Conservation (phyloP, 2,329 filamentous ascomycete genomes). For the Fusarium sororula region DNA sequence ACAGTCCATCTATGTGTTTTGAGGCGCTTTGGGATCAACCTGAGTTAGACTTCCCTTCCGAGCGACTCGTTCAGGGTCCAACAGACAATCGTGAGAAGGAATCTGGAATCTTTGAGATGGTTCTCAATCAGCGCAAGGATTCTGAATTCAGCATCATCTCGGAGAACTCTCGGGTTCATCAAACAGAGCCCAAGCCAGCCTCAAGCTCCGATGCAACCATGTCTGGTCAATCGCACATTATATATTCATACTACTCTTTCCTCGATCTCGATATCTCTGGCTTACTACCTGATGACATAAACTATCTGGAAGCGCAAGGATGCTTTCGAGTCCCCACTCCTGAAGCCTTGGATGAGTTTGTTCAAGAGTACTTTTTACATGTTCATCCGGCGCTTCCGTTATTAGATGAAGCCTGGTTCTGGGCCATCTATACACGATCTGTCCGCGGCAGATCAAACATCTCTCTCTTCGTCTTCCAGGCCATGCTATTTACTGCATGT, state of each 20-base stretch:
- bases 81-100: not conserved
- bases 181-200: not conserved
- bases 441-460: not conserved
- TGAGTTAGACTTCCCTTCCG: not conserved
- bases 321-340: conserved; percentile 22
- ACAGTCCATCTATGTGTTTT: not conserved
- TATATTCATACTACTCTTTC: conserved; percentile 22
- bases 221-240: conserved; percentile 4
- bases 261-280: conserved; percentile 13
- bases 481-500: conserved; percentile 25
- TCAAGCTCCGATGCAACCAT: not conserved
- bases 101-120: not conserved
- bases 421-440: conserved; percentile 7
- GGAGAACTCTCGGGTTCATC: not conserved
- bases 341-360: conserved; percentile 1
- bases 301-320: conserved; percentile 19
- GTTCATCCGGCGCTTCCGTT: not conserved
- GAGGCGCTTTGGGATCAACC: not conserved
- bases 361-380: not conserved
- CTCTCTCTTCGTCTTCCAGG: conserved; percentile 20
- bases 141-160: not conserved
- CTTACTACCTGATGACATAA: conserved; percentile 6
- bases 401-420: conserved; percentile 3
- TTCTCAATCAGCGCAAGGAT: not conserved
- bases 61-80: not conserved